phyloP scores from a whole-genome alignment of 306 rosid species.

The Neltuma alba region DNA sequence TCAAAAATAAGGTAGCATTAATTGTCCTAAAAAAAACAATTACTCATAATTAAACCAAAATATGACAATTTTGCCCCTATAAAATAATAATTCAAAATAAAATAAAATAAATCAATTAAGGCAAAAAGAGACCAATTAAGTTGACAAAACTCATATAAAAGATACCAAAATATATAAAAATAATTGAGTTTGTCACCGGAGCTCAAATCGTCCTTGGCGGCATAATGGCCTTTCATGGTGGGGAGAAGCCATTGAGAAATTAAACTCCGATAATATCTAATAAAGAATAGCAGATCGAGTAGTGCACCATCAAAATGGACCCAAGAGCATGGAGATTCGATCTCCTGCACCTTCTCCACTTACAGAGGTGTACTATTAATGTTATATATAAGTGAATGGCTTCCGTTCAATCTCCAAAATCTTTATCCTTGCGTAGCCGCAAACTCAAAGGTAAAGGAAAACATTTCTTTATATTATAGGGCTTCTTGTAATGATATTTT shows the following conservation, averaged over 20 bases:
- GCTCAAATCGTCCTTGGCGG: no score
- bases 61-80: no score
- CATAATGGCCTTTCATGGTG: neutral
- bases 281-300: constrained; percentile 20
- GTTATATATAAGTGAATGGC: constrained; percentile 29
- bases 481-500: constrained; percentile 6
- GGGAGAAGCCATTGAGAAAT: neutral
- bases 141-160: no score
- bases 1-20: no score
- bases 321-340: constrained; percentile 31
- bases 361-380: constrained; percentile 26
- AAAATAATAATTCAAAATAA: no score
- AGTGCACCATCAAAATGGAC: constrained; percentile 35
- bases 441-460: constrained; percentile 33
- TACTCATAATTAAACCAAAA: no score
- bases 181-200: no score
- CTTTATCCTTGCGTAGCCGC: constrained; percentile 26
- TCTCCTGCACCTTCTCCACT: constrained; percentile 37
- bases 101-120: no score
- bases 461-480: constrained; percentile 3
- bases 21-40: no score
- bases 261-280: neutral
- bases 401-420: constrained; percentile 31
- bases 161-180: no score
- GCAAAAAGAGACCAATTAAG: no score